Evolutionary conservation across 1,284 basidiomycete genomes (phyloP), one percentile per base, ranked within the genome.

Genomic region (Fomitiporia mediterranea): DNA sequence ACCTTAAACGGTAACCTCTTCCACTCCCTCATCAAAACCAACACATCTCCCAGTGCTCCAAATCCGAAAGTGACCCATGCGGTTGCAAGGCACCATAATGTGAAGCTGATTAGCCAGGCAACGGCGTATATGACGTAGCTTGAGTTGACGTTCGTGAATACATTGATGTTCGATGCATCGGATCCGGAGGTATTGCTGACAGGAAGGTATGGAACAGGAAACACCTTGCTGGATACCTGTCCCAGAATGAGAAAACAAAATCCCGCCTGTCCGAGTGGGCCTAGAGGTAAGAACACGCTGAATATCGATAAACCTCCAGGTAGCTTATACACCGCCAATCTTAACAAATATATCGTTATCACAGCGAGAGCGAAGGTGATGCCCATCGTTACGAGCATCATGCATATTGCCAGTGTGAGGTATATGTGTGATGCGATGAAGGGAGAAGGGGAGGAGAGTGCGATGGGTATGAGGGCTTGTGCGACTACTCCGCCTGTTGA

Each of bases 401-500:
- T 69, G 17, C 69, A 79, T 38, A 79, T 68, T 11, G 75, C 66
- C 23, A 81, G 61, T 3, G 86, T 86, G 30, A 84, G 64, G 27
- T 50, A 50, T 1, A 44, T 46, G 17, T 39, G 57, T n/a, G 82
- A 68, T 11, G 23, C 9, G 1, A 4, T 42, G 9, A 19, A 42
- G 17, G 39, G 21, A 1, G 39, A 19, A 17, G 8, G n/a, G n/a
- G 39, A 1, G 86, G 39, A 40, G 7, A 19, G 84, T 56, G 79
- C 73, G 0, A 66, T 55, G 0, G 72, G 67, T 28, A 77, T 76
- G 5, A 88, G 65, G 2, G 78, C 70, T 4, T 71, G 62, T 1
- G 84, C 79, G 5, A 91, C 70, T 42, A 85, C 67, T 0, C 77
- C 82, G 1, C 89, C 89, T 0, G 83, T 75, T 1, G 86, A 82